Evolutionary conservation across 495 filamentous ascomycete species (phyloP).

Genomic region (Trypethelium eluteriae): DNA sequence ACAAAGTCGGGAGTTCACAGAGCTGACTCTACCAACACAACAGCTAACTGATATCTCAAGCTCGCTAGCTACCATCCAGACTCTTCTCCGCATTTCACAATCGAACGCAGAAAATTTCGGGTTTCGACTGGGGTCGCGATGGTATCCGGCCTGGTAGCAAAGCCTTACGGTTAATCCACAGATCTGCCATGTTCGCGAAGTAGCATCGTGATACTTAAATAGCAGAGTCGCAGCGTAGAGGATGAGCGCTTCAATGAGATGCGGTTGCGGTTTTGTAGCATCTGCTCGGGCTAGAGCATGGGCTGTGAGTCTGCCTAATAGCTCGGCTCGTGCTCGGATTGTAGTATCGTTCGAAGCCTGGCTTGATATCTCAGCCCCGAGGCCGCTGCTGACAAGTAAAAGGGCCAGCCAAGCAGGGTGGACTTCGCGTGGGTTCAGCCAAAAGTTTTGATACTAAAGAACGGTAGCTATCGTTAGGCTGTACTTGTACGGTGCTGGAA

Average conservation of each 20-base stretch:
- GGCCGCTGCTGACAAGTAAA: conserved; percentile 1
- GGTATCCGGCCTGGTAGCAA: conserved; percentile 18
- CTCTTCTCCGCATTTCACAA: conserved; percentile 12
- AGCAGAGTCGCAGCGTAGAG: conserved; percentile 15
- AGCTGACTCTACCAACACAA: conserved; percentile 11
- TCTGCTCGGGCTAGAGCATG: conserved; percentile 13
- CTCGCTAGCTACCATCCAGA: conserved; percentile 11
- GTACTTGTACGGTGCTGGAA: not conserved
- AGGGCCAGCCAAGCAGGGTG: conserved; percentile 16
- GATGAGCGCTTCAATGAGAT: conserved; percentile 15
- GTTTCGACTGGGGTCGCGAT: conserved; percentile 13
- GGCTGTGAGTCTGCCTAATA: conserved; percentile 9
- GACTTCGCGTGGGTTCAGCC: not conserved
- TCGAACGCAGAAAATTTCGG: conserved; percentile 4
- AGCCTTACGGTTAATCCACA: not conserved
- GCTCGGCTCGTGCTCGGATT: not conserved
- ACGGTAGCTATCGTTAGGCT: not conserved
- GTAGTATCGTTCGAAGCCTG: not conserved
- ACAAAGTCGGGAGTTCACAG: not conserved
- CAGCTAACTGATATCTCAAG: conserved; percentile 16
- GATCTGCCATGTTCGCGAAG: conserved; percentile 8
- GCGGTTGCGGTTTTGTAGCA: conserved; percentile 9
- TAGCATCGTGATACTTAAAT: conserved; percentile 8
- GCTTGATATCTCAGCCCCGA: conserved; percentile 9
- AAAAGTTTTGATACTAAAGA: conserved; percentile 13